These are phyloP conservation scores for Solanum piurae DNA, from an alignment of 257 asterid genomes.

Conservation along the genomic window DNA sequence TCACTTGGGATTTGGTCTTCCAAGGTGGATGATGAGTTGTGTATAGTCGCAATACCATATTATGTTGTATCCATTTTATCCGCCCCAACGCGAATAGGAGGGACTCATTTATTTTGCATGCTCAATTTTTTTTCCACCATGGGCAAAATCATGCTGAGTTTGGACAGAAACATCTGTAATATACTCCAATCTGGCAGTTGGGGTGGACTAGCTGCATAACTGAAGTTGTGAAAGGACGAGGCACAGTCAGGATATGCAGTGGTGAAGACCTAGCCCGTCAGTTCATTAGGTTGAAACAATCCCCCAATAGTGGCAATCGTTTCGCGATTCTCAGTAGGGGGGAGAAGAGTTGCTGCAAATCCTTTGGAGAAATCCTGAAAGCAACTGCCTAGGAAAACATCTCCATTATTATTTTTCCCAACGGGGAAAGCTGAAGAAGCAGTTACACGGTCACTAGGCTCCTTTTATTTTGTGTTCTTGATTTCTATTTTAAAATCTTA, in stretches of 20 bases:
- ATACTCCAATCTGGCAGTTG: slow-evolving; percentile 28
- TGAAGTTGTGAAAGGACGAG: slow-evolving; percentile 25
- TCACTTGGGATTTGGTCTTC: slow-evolving; percentile 12
- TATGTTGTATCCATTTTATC: slow-evolving; percentile 8
- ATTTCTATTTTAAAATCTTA: not conserved
- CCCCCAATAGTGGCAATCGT: not conserved
- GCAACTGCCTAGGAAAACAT: slow-evolving; percentile 7
- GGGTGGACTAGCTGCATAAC: slow-evolving; percentile 18
- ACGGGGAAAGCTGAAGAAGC: slow-evolving; percentile 10
- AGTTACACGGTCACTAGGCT: slow-evolving; percentile 2
- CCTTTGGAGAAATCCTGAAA: slow-evolving; percentile 9
- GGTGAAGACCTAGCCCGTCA: not conserved
- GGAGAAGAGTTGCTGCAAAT: slow-evolving; percentile 6
- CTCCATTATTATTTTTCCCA: slow-evolving; percentile 15
- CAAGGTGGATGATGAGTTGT: slow-evolving; percentile 7
- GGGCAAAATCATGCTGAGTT: slow-evolving; percentile 6
- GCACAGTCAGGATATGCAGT: slow-evolving; percentile 7
- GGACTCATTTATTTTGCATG: slow-evolving; percentile 1
- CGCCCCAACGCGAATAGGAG: slow-evolving; percentile 6
- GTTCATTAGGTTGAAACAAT: slow-evolving; percentile 17
- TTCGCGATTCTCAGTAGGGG: slow-evolving; percentile 5
- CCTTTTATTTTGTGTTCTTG: not conserved
- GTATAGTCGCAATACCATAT: not conserved
- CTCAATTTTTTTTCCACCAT: slow-evolving; percentile 21
- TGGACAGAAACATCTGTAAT: slow-evolving; percentile 11